Conservation (phyloP, 2,329 filamentous ascomycete species). For the Aspergillus chevalieri region DNA sequence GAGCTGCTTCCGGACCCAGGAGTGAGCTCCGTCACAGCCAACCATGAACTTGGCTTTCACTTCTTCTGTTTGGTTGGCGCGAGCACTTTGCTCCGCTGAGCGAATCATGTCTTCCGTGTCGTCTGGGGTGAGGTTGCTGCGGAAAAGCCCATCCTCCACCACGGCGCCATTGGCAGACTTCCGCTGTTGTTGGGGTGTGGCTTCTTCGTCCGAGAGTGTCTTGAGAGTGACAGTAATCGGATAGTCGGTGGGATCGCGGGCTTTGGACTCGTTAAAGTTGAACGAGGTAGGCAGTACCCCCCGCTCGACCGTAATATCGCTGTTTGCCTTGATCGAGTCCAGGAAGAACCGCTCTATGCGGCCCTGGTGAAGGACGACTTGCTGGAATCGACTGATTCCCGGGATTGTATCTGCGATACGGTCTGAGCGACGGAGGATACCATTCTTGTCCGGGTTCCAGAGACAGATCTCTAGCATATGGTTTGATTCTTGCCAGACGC, state of each 20-base stretch:
- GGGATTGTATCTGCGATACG: slow-evolving; percentile 58
- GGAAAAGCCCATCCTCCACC: slow-evolving; percentile 50
- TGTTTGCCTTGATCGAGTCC: slow-evolving; percentile 53
- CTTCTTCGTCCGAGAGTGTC: slow-evolving; percentile 54
- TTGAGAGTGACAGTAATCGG: slow-evolving; percentile 56
- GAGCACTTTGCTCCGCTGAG: slow-evolving; percentile 1
- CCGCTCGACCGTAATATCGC: slow-evolving; percentile 54
- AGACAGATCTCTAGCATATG: slow-evolving; percentile 22
- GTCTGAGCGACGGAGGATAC: slow-evolving; percentile 52
- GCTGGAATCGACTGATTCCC: slow-evolving; percentile 57
- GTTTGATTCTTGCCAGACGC: slow-evolving; percentile 43
- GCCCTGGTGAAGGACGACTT: slow-evolving; percentile 65
- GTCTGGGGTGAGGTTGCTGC: slow-evolving; percentile 53
- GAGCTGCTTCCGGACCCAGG: slow-evolving; percentile 56
- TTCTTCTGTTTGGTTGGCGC: slow-evolving; percentile 25
- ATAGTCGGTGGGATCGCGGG: slow-evolving; percentile 47
- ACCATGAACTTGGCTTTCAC: slow-evolving; percentile 59
- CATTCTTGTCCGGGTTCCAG: slow-evolving; percentile 55
- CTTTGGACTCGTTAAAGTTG: slow-evolving; percentile 47
- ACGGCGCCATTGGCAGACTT: slow-evolving; percentile 18
- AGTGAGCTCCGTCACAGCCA: slow-evolving; percentile 63
- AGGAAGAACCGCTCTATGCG: slow-evolving; percentile 63
- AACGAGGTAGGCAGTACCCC: slow-evolving; percentile 54
- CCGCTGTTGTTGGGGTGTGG: slow-evolving; percentile 44
- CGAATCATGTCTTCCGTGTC: slow-evolving; percentile 51